Evolutionary conservation across 441 rosid species (phyloP), one percentile per base, ranked within the genome.

Genomic region (Theobroma grandiflorum): DNA sequence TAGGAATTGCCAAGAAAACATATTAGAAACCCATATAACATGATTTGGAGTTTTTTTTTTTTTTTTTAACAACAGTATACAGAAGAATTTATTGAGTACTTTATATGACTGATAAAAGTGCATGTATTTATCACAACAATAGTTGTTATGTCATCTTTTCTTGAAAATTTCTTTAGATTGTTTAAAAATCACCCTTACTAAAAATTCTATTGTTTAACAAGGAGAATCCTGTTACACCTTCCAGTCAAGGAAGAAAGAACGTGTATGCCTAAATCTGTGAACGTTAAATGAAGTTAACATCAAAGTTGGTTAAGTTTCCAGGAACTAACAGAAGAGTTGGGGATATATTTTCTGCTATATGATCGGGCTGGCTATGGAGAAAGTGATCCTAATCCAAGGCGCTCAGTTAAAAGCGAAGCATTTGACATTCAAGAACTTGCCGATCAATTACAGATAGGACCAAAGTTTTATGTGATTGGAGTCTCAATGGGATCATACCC

Each of bases 331-430:
- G 86, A 88, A 61, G 87, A 87, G 73, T 66, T 85, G 79, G 85
- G 87, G 20, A 78, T 91, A 81, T 91, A 87, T 78, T 70, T 91
- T 72, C 79, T 90, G 71, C 82, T 84, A 70, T 88, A 80, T 62
- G 92, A 89, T 85, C 85, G 95, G 58, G 89, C 91, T 43, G 95
- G 95, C 52, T 91, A 91, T 78, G 93, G 93, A 35, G 90, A 82
- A 65, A 90, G 93, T 3, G 91, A 91, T 77, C 82, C 83, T 61
- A 89, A 89, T 81, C 78, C 82, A 0, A 77, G 64, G 47, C 87
- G 90, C 8, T 78, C 93, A 0, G 72, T 89, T 31, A 75, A 85
- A 83, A 89, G 88, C 4, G 95, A 89, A 85, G 91, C 88, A 47
- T 75, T 82, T 1, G 92, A 91, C 80, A 85, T 91, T 20, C 43